Conservation (phyloP, 805 yeast species). For the Alloascoidea hylecoeti region DNA sequence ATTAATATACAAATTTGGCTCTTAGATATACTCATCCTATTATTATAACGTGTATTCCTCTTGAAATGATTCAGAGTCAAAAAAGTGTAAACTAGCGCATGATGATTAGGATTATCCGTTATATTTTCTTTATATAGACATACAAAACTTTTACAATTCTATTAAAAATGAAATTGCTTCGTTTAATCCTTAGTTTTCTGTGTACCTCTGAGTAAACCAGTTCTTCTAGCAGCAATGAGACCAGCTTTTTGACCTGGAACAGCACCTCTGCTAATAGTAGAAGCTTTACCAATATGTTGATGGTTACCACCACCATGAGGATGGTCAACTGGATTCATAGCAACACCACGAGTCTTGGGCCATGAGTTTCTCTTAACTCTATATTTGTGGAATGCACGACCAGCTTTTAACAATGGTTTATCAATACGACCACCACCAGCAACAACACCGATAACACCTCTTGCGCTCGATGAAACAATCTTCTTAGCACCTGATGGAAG, state of each 20-base stretch:
- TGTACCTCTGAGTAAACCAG: constrained; percentile 99
- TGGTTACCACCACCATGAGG: constrained; percentile 99
- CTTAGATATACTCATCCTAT: too few relatives aligned
- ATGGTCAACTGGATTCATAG: constrained; percentile 99
- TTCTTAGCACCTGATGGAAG: constrained; percentile 99
- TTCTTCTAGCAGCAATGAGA: constrained; percentile 99
- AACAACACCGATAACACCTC: constrained; percentile 99
- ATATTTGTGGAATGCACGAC: constrained; percentile 99
- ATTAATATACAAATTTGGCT: too few relatives aligned
- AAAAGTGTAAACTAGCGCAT: too few relatives aligned
- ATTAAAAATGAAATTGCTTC: too few relatives aligned
- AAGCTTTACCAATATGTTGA: constrained; percentile 99
- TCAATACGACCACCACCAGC: constrained; percentile 99
- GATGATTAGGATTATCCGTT: too few relatives aligned
- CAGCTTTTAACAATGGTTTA: constrained; percentile 99
- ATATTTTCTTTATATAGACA: too few relatives aligned
- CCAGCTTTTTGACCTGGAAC: constrained; percentile 99
- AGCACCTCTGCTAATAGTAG: constrained; percentile 98
- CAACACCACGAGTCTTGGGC: constrained; percentile 99
- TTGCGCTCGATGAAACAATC: constrained; percentile 86
- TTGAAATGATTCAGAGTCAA: too few relatives aligned
- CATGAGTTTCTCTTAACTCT: constrained; percentile 99
- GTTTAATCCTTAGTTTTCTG: constrained; percentile 76
- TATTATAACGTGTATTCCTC: too few relatives aligned
- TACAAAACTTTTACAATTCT: not conserved